phyloP scores from a whole-genome alignment of 352 stramenopile genomes.

The Phytopythium montanum region DNA sequence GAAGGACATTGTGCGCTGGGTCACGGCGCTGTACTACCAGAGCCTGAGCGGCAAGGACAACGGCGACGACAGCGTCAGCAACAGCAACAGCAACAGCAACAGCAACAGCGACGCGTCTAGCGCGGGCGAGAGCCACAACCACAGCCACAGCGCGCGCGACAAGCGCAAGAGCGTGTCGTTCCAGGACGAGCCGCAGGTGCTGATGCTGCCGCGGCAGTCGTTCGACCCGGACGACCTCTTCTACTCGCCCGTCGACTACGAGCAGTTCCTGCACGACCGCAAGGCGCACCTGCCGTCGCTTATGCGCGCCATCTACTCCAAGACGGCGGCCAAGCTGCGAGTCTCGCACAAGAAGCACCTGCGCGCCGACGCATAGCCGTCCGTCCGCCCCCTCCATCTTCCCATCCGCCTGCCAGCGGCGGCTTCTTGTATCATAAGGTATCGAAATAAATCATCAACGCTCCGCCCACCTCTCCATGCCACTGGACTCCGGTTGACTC shows the following conservation, averaged over 20 bases:
- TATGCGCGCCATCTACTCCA: slow-evolving; percentile 49
- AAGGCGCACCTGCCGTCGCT: slow-evolving; percentile 42
- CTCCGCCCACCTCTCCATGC: not conserved
- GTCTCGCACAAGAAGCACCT: slow-evolving; percentile 36
- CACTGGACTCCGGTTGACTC: not conserved
- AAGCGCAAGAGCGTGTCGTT: slow-evolving; percentile 54
- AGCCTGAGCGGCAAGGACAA: slow-evolving; percentile 23
- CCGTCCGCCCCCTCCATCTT: not conserved
- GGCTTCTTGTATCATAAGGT: not conserved
- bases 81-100: not conserved
- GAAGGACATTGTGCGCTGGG: slow-evolving; percentile 62
- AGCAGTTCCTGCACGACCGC: slow-evolving; percentile 46
- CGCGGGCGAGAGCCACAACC: not conserved
- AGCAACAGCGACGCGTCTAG: slow-evolving; percentile 6
- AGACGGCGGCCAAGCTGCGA: slow-evolving; percentile 51
- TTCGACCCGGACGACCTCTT: slow-evolving; percentile 52
- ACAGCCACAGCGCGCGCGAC: slow-evolving; percentile 1
- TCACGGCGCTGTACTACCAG: slow-evolving; percentile 62
- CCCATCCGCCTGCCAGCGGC: not conserved
- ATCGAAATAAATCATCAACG: slow-evolving; percentile 2
- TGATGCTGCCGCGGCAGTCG: slow-evolving; percentile 36
- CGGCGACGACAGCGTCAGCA: not conserved
- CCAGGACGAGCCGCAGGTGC: slow-evolving; percentile 42
- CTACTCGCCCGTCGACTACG: slow-evolving; percentile 53
- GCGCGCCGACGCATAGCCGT: slow-evolving; percentile 4